Percentiles rank a stretch among this genome's conserved stretches.
Conservation (phyloP, 2,329 filamentous ascomycete genomes). For the Fusarium pilosicola region DNA sequence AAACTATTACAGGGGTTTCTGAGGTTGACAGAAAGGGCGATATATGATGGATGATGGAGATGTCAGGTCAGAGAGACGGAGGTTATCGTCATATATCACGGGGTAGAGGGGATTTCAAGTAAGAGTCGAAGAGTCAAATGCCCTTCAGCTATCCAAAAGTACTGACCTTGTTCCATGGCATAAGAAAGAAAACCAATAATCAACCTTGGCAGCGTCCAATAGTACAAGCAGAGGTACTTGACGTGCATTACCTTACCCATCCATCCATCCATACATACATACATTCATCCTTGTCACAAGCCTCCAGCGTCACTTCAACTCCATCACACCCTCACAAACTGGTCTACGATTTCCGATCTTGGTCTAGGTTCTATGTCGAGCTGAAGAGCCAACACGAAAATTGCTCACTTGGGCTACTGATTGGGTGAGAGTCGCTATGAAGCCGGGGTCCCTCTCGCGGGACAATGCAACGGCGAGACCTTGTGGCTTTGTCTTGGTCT, state of each 20-base stretch:
- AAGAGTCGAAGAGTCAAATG: background rate
- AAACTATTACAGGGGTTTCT: background rate
- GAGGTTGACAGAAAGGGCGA: background rate
- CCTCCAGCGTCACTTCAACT: slow-evolving; percentile 27
- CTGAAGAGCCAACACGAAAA: background rate
- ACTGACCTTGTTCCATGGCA: background rate
- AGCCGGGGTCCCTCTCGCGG: background rate
- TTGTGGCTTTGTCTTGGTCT: slow-evolving; percentile 30
- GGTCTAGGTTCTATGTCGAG: slow-evolving; percentile 5
- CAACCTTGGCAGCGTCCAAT: background rate
- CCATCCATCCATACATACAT: background rate
- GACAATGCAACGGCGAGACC: slow-evolving; percentile 15
- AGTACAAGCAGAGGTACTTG: slow-evolving; percentile 1
- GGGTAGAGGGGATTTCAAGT: slow-evolving; percentile 3
- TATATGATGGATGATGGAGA: too few relatives aligned
- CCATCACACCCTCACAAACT: slow-evolving; percentile 19
- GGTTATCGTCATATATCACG: background rate
- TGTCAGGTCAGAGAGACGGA: background rate
- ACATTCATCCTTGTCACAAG: slow-evolving; percentile 9
- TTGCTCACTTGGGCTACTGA: background rate
- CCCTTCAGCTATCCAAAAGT: background rate
- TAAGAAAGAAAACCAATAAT: background rate
- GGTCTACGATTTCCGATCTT: slow-evolving; percentile 17
- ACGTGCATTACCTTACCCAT: background rate
- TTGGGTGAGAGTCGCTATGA: slow-evolving; percentile 1